Conservation (phyloP, 306 rosid genomes). For the Acacia confusa region DNA sequence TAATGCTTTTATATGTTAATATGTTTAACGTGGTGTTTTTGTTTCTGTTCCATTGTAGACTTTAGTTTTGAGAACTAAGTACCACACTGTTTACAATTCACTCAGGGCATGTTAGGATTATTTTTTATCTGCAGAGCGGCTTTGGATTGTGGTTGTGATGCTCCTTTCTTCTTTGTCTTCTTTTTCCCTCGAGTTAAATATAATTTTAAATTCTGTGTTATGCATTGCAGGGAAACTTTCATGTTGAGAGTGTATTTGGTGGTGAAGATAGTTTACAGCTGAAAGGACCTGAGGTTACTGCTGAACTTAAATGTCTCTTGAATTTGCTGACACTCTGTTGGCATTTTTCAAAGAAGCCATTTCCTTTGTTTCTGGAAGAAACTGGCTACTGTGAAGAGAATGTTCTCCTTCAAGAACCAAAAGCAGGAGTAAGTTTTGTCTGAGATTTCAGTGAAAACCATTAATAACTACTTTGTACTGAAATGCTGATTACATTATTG, state of each 20-base stretch:
- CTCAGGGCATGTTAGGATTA: background rate
- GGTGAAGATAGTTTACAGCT: conserved; percentile 75
- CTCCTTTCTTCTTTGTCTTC: background rate
- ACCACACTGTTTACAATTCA: background rate
- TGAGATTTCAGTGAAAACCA: conserved; percentile 5
- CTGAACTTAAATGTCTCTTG: conserved; percentile 77
- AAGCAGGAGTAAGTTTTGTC: conserved; percentile 85
- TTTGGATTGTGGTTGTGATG: conserved; percentile 27
- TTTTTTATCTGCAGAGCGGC: background rate
- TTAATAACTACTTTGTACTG: background rate
- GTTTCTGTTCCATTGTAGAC: background rate
- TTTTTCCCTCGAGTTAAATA: background rate
- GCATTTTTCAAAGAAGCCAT: conserved; percentile 96
- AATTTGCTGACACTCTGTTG: conserved; percentile 87
- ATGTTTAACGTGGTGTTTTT: background rate
- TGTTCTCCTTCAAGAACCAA: conserved; percentile 90
- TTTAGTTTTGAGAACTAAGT: background rate
- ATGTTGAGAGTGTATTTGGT: conserved; percentile 72
- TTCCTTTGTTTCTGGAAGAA: conserved; percentile 83
- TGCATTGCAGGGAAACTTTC: conserved; percentile 74
- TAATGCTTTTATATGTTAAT: background rate
- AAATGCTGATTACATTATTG: background rate
- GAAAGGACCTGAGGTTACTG: conserved; percentile 60
- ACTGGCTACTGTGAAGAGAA: conserved; percentile 70
- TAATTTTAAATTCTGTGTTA: conserved; percentile 19